These are phyloP conservation scores for Penicillium vulpinum DNA, from an alignment of 2,329 filamentous ascomycete genomes.

Conservation along the genomic window DNA sequence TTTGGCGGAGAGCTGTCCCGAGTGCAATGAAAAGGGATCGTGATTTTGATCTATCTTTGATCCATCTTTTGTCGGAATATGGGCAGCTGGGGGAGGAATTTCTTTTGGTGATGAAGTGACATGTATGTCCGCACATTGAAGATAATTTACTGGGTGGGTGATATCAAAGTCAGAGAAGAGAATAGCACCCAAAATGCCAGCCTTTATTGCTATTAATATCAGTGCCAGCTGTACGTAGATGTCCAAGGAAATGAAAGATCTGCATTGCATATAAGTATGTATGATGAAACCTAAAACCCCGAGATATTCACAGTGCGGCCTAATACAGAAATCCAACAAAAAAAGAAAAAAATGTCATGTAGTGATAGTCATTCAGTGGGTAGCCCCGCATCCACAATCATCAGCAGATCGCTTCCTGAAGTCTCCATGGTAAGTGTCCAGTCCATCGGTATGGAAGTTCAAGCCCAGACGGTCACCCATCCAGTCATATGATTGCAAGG, in stretches of 20 bases:
- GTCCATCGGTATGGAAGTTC: slow-evolving; percentile 39
- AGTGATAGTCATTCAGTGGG: slow-evolving; percentile 18
- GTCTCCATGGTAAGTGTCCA: slow-evolving; percentile 49
- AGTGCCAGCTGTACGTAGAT: neutral
- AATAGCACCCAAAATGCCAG: neutral
- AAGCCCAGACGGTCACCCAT: slow-evolving; percentile 43
- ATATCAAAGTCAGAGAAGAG: neutral
- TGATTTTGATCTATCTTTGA: neutral
- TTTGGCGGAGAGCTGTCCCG: slow-evolving; percentile 10
- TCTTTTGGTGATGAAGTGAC: neutral
- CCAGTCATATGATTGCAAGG: slow-evolving; percentile 34
- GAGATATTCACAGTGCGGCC: neutral
- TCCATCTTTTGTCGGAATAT: neutral
- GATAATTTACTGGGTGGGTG: neutral
- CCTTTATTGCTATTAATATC: neutral
- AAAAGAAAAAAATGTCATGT: neutral
- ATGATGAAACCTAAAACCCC: neutral
- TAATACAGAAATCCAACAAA: neutral
- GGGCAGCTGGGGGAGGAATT: too few species aligned
- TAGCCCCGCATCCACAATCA: slow-evolving; percentile 34
- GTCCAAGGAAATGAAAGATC: neutral
- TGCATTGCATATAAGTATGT: neutral
- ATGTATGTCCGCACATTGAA: neutral
- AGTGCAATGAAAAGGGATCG: neutral
- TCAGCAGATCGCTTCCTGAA: slow-evolving; percentile 40